phyloP scores from a whole-genome alignment of 768 basidiomycete genomes.

The Mycena kentingensis region DNA sequence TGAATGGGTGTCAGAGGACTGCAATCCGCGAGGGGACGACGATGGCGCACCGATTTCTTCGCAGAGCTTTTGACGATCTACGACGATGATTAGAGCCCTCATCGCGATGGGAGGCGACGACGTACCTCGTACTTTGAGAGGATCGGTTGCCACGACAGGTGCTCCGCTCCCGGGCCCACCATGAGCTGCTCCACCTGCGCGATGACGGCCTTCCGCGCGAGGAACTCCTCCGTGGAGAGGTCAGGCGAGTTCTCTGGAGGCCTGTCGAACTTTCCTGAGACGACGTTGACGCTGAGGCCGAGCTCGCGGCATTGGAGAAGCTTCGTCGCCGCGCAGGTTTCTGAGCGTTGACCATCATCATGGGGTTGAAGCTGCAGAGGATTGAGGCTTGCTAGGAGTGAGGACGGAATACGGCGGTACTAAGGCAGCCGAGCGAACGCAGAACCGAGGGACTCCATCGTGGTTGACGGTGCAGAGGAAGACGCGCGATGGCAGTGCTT shows the following conservation, averaged over 20 bases:
- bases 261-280: slow-evolving; percentile 30
- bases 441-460: background rate
- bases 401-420: too few species aligned
- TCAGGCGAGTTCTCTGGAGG: slow-evolving; percentile 26
- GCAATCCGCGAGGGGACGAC: background rate
- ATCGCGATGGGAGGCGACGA: background rate
- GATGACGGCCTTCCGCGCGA: slow-evolving; percentile 31
- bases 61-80: slow-evolving; percentile 31
- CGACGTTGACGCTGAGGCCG: slow-evolving; percentile 30
- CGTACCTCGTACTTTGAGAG: slow-evolving; percentile 36
- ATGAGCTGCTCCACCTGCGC: slow-evolving; percentile 23
- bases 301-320: slow-evolving; percentile 32
- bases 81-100: background rate
- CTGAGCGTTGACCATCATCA: slow-evolving; percentile 35
- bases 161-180: slow-evolving; percentile 18
- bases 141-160: slow-evolving; percentile 31
- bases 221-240: slow-evolving; percentile 27
- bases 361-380: slow-evolving; percentile 27
- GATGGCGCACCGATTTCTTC: slow-evolving; percentile 26
- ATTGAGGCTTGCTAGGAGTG: background rate
- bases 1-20: slow-evolving; percentile 8
- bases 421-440: background rate
- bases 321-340: slow-evolving; percentile 32
- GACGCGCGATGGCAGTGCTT: too few species aligned
- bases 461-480: background rate